Conservation (phyloP, 495 filamentous ascomycete genomes). For the Thermothielavioides terrestris region DNA sequence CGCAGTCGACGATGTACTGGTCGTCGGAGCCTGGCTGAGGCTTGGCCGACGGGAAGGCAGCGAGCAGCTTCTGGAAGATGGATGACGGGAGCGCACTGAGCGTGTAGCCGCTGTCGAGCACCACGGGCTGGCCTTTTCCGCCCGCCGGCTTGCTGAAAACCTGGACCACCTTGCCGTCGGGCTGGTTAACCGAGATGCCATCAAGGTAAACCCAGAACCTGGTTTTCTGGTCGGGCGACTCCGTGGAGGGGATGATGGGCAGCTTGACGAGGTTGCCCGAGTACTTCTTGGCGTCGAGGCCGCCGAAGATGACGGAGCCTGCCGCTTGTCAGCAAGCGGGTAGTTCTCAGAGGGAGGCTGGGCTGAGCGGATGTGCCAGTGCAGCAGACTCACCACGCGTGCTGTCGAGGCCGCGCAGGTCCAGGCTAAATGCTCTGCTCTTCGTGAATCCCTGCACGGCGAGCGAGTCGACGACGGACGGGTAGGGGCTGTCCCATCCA, state of each 20-base stretch:
- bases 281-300: constrained; percentile 81
- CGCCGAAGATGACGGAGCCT: constrained; percentile 61
- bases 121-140: constrained; percentile 6
- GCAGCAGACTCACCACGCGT: constrained; percentile 46
- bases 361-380: no score
- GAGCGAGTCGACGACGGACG: constrained; percentile 56
- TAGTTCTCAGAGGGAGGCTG: no score
- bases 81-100: constrained; percentile 13
- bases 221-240: constrained; percentile 14
- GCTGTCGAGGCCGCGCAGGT: constrained; percentile 34
- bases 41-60: constrained; percentile 38
- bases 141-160: constrained; percentile 7
- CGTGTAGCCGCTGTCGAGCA: constrained; percentile 21
- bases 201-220: constrained; percentile 14
- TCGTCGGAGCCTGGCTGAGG: constrained; percentile 38
- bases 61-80: constrained; percentile 19
- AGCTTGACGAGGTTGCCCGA: constrained; percentile 51
- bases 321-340: not conserved
- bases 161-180: constrained; percentile 7
- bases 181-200: constrained; percentile 16
- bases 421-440: constrained; percentile 63
- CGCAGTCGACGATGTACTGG: constrained; percentile 54
- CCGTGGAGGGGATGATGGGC: constrained; percentile 23
- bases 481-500: constrained; percentile 44
- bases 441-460: constrained; percentile 52